Base-by-base conservation (phyloP, 2,329 filamentous ascomycete species). In the Hypomyces rosellus region DNA sequence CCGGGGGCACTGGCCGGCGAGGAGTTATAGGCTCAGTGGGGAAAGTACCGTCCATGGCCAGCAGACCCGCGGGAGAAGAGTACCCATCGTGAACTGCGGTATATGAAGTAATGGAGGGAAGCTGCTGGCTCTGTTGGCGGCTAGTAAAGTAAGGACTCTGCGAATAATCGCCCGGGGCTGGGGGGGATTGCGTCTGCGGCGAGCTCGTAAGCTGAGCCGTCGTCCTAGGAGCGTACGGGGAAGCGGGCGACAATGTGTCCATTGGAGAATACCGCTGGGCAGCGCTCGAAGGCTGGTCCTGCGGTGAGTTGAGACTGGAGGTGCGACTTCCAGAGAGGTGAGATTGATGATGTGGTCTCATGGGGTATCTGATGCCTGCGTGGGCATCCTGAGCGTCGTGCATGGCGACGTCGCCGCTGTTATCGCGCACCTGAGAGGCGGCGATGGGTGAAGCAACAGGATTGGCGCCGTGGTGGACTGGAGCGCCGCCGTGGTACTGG, bases 221-320 rank as follows among this genome's bases (percentile, higher is more conserved):
- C 75, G 81, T 66, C 74, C 87, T 71, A 72, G 77, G 65, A 42
- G 81, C 79, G 71, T 95, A 95, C 34, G 89, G 84, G 50, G 88
- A 86, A 34, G 85, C 82, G 38, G 90, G 88, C 54, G 90, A 89
- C 54, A 95, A 74, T 14, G 83, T 81, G 67, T 96, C 92, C 91
- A 96, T 96, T 56, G 92, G 93, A 43, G 92, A 97, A 71, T 97
- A 97, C 65, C 91, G 84, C 67, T 95, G 88, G 53, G 90, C 88
- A 51, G 89, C 89, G 46, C 88, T 78, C 40, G 89, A 93, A 52
- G 88, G 84, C 48, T 59, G 58, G 45, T 84, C 68, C 50, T 66
- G 84, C 46, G 85, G 74, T 43, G 86, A 87, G 66, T 92, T 86
- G 60, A 89, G 81, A 55, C 81, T 89, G 53, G 82, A 60, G 39